Percentiles rank a stretch among this genome's conserved stretches.
Evolutionary conservation across 202 grass and related monocot genomes (phyloP).

Genomic region (Panicum hallii): DNA sequence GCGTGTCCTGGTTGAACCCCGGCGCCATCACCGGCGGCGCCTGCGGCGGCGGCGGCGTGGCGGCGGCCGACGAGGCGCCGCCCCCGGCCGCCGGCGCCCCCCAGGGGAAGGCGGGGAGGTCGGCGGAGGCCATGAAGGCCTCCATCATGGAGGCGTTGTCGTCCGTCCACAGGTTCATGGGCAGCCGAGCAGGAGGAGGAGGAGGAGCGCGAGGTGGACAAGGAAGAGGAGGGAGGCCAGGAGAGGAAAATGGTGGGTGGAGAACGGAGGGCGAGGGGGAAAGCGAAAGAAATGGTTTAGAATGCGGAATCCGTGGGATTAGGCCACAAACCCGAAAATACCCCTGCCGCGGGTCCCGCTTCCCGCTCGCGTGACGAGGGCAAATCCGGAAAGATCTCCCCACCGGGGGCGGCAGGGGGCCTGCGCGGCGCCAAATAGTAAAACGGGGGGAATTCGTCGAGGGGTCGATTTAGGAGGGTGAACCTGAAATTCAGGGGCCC

Average conservation of each 20-base stretch:
- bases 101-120: conserved; percentile 68
- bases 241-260: neutral
- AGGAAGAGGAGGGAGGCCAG: neutral
- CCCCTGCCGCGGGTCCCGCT: neutral
- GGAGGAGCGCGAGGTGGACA: neutral
- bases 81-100: neutral
- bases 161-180: conserved; percentile 88
- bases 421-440: neutral
- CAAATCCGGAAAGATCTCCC: neutral
- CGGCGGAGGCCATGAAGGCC: conserved; percentile 84
- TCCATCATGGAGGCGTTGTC: conserved; percentile 98
- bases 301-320: conserved; percentile 35
- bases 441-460: neutral
- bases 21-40: conserved; percentile 4
- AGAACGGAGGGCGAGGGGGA: conserved; percentile 27
- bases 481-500: neutral
- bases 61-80: neutral
- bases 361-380: neutral
- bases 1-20: conserved; percentile 69
- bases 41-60: conserved; percentile 20
- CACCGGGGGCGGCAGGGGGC: neutral
- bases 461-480: neutral
- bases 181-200: neutral
- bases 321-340: neutral
- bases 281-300: conserved; percentile 22